These are phyloP conservation scores for Sporothrix globosa DNA, from an alignment of 2,329 filamentous ascomycete species.

Conservation along the genomic window DNA sequence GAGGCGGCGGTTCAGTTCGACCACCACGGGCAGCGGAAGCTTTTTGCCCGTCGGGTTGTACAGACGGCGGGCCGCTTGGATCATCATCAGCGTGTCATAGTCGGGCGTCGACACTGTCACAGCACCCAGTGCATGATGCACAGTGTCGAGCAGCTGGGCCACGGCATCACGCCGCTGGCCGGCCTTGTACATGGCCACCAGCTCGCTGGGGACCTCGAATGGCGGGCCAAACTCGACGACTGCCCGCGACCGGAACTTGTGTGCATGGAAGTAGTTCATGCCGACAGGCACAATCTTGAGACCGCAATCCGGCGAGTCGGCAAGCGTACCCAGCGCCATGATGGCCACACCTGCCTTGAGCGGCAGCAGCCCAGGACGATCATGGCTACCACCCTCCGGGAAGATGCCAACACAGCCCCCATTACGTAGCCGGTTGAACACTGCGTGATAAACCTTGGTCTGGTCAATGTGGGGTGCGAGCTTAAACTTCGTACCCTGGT, in stretches of 20 bases:
- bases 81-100: slow-evolving; percentile 95
- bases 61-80: slow-evolving; percentile 87
- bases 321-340: slow-evolving; percentile 91
- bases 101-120: slow-evolving; percentile 92
- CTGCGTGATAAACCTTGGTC: slow-evolving; percentile 88
- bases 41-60: slow-evolving; percentile 96
- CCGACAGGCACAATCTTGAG: slow-evolving; percentile 94
- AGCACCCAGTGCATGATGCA: slow-evolving; percentile 80
- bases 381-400: slow-evolving; percentile 94
- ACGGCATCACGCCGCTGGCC: slow-evolving; percentile 87
- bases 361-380: slow-evolving; percentile 86
- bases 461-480: slow-evolving; percentile 92
- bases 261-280: slow-evolving; percentile 99
- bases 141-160: slow-evolving; percentile 78
- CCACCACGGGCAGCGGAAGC: slow-evolving; percentile 85
- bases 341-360: slow-evolving; percentile 96
- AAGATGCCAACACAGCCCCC: slow-evolving; percentile 96
- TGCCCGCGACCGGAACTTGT: slow-evolving; percentile 95
- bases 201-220: slow-evolving; percentile 77
- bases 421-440: slow-evolving; percentile 78
- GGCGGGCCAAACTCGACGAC: slow-evolving; percentile 94
- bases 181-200: slow-evolving; percentile 82
- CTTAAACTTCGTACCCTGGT: slow-evolving; percentile 80
- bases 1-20: slow-evolving; percentile 89
- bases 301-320: slow-evolving; percentile 81